Conservation (phyloP, 306 rosid species). For the Phaseolus lunatus region DNA sequence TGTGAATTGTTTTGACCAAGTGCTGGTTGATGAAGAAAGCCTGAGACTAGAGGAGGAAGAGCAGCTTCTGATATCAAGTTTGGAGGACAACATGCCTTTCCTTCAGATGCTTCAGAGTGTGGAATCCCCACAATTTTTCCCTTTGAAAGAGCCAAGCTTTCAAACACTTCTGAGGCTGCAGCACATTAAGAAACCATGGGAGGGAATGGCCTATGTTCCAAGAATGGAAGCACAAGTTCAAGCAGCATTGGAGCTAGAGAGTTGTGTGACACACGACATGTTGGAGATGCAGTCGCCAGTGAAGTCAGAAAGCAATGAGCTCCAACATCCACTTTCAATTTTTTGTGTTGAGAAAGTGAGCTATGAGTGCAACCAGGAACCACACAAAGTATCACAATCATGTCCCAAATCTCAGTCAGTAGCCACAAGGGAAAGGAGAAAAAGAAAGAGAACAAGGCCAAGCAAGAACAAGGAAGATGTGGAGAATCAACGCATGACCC, state of each 20-base stretch:
- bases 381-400: constrained; percentile 14
- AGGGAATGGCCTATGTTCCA: constrained; percentile 34
- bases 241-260: constrained; percentile 61
- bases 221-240: constrained; percentile 57
- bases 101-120: constrained; percentile 87
- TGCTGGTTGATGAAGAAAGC: constrained; percentile 45
- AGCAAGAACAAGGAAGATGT: constrained; percentile 88
- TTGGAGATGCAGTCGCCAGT: constrained; percentile 66
- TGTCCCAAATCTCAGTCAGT: constrained; percentile 44
- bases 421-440: constrained; percentile 59
- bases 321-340: constrained; percentile 49
- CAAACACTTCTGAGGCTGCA: constrained; percentile 76
- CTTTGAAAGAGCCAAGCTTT: constrained; percentile 73
- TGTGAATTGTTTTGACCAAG: constrained; percentile 61
- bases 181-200: constrained; percentile 67
- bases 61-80: constrained; percentile 48
- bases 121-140: constrained; percentile 61
- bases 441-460: constrained; percentile 82
- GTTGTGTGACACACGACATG: constrained; percentile 71
- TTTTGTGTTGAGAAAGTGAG: constrained; percentile 54
- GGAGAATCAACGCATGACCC: constrained; percentile 95
- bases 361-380: constrained; percentile 62
- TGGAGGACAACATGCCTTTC: constrained; percentile 77
- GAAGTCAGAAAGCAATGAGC: constrained; percentile 69
- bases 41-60: constrained; percentile 57